phyloP scores from a whole-genome alignment of 129 eudicot species.

The Flaveria ramosissima region DNA sequence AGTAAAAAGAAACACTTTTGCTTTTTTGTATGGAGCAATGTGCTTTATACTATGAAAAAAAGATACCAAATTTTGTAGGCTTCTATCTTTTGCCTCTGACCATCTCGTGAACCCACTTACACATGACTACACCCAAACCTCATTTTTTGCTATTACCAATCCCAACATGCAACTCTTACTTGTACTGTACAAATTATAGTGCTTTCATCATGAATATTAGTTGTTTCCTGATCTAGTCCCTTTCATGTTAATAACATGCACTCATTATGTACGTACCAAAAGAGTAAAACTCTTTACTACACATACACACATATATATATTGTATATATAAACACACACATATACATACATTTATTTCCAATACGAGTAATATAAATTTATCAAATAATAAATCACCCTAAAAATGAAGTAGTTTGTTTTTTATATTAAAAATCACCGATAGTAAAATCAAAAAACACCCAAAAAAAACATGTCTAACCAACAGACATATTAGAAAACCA shows the following conservation, averaged over 20 bases:
- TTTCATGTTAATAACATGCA: slow-evolving; percentile 26
- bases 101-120: slow-evolving; percentile 40
- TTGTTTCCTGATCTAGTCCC: slow-evolving; percentile 9
- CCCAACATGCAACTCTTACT: slow-evolving; percentile 17
- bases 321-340: too few relatives aligned
- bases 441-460: too few relatives aligned
- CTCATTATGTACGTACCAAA: slow-evolving; percentile 21
- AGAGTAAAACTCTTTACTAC: slow-evolving; percentile 17
- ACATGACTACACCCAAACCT: slow-evolving; percentile 16
- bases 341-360: too few relatives aligned
- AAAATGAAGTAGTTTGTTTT: too few relatives aligned
- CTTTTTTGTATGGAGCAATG: slow-evolving; percentile 38
- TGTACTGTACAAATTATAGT: slow-evolving; percentile 16
- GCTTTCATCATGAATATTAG: not conserved
- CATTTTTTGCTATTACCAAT: slow-evolving; percentile 23
- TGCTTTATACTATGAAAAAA: slow-evolving; percentile 30
- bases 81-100: slow-evolving; percentile 32
- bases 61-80: slow-evolving; percentile 35
- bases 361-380: too few relatives aligned
- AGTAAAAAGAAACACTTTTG: slow-evolving; percentile 5
- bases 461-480: too few relatives aligned
- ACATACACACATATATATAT: not conserved
- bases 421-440: too few relatives aligned
- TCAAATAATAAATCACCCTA: too few relatives aligned
- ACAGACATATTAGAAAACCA: too few relatives aligned